Evolutionary conservation across 2,329 filamentous ascomycete species (phyloP).

Genomic region (Dactylellina parvicollis): DNA sequence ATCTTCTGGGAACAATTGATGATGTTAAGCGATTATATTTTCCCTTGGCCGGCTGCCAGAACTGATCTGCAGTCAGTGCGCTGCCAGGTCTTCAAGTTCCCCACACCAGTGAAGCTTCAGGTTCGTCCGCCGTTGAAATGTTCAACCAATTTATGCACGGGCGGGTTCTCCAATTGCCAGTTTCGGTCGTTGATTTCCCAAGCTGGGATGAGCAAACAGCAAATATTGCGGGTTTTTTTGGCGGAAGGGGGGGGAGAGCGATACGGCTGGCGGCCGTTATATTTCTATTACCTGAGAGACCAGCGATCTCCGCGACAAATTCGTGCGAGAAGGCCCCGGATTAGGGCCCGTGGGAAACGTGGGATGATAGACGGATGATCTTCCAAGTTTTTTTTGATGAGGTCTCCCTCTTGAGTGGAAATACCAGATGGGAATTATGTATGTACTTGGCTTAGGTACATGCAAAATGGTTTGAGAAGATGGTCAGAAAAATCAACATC

Average conservation of each 20-base stretch:
- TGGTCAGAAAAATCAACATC: not conserved
- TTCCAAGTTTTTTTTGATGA: not conserved
- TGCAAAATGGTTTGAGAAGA: not conserved
- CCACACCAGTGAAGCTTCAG: conserved; percentile 21
- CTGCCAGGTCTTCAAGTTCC: conserved; percentile 5
- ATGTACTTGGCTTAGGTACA: not conserved
- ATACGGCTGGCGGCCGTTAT: conserved; percentile 5
- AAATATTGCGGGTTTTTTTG: too few relatives aligned
- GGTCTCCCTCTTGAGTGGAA: not conserved
- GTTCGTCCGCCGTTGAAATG: not conserved
- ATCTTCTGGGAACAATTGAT: not conserved
- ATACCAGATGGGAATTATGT: not conserved
- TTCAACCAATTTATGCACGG: conserved; percentile 2
- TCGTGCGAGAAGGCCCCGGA: not conserved
- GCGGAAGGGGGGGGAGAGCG: too few relatives aligned
- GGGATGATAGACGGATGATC: conserved; percentile 1
- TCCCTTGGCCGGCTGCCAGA: conserved; percentile 7
- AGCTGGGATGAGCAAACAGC: too few relatives aligned
- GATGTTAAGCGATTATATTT: conserved; percentile 47
- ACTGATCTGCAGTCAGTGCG: conserved; percentile 28
- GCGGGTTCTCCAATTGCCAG: conserved; percentile 14
- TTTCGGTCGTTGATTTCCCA: conserved; percentile 15
- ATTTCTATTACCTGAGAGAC: not conserved
- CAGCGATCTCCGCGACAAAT: not conserved
- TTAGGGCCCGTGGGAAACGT: not conserved